Percentiles rank a stretch among this genome's conserved stretches.
Evolutionary conservation across 257 asterid species (phyloP).

Genomic region (Nicotiana paniculata): DNA sequence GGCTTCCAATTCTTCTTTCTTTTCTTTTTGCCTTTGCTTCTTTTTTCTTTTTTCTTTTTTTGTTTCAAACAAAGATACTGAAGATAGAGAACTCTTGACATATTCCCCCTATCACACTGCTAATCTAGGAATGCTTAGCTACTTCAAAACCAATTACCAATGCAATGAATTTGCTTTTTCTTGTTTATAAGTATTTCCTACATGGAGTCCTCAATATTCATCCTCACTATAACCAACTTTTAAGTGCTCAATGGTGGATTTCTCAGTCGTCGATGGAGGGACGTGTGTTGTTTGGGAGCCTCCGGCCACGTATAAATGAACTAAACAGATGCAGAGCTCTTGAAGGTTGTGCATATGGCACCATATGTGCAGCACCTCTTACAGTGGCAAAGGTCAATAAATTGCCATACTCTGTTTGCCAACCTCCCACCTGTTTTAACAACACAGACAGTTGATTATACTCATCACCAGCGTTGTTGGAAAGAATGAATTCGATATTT

Average conservation of each 20-base stretch:
- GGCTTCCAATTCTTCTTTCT: background rate
- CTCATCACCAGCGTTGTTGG: background rate
- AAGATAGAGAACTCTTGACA: background rate
- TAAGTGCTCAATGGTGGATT: background rate
- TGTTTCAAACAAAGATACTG: background rate
- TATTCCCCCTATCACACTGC: background rate
- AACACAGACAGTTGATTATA: background rate
- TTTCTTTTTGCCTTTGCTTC: background rate
- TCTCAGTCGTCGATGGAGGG: slow-evolving; percentile 31
- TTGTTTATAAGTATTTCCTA: background rate
- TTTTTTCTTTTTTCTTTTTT: background rate
- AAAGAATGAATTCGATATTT: background rate
- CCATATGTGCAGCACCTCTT: slow-evolving; percentile 98
- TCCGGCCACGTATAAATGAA: slow-evolving; percentile 48
- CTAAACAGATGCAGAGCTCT: slow-evolving; percentile 91
- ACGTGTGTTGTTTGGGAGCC: slow-evolving; percentile 69
- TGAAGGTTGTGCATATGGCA: slow-evolving; percentile 87
- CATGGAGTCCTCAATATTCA: background rate
- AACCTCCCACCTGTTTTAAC: slow-evolving; percentile 71
- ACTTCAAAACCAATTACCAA: background rate
- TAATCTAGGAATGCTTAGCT: background rate
- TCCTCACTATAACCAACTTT: slow-evolving; percentile 4
- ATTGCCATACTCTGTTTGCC: slow-evolving; percentile 87
- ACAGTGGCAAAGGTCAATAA: slow-evolving; percentile 81
- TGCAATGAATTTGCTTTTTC: background rate